These are phyloP conservation scores for Graphiopsis chlorocephala DNA, from an alignment of 2,329 filamentous ascomycete species.

Conservation along the genomic window DNA sequence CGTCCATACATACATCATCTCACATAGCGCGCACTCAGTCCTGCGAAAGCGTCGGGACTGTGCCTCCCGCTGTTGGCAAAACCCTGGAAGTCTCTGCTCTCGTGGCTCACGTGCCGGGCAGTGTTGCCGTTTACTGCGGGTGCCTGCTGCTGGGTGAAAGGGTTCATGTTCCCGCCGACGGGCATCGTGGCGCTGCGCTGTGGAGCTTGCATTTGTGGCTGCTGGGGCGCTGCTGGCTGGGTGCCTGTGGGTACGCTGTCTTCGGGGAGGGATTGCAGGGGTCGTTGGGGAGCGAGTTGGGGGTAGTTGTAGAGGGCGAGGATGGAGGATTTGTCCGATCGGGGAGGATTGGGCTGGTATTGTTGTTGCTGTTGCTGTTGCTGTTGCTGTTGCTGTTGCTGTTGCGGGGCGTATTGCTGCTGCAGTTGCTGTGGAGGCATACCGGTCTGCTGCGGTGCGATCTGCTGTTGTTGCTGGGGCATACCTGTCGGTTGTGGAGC, in stretches of 20 bases:
- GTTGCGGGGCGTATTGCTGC: conserved; percentile 36
- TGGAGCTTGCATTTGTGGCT: conserved; percentile 21
- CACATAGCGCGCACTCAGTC: conserved; percentile 59
- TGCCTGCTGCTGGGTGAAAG: conserved; percentile 30
- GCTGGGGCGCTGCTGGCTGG: conserved; percentile 26
- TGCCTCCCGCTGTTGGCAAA: conserved; percentile 66
- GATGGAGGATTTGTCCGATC: conserved; percentile 70
- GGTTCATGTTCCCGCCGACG: conserved; percentile 30
- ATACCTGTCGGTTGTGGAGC: conserved; percentile 22
- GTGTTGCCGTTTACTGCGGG: neutral
- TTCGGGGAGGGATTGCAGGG: conserved; percentile 37
- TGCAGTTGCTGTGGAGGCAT: conserved; percentile 35
- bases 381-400: conserved; percentile 29
- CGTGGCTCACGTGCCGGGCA: conserved; percentile 59
- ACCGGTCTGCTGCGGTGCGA: conserved; percentile 33
- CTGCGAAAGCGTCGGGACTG: conserved; percentile 77
- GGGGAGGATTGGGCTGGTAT: conserved; percentile 35
- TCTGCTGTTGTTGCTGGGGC: conserved; percentile 36
- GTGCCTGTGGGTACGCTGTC: conserved; percentile 28
- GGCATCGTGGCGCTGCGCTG: conserved; percentile 42
- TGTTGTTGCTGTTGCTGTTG: conserved; percentile 22
- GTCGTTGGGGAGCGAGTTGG: conserved; percentile 48
- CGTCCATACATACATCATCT: conserved; percentile 20
- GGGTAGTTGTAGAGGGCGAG: conserved; percentile 70
- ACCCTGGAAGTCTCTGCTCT: conserved; percentile 64